Evolutionary conservation across 768 basidiomycete species (phyloP).

Genomic region (Scleroderma citrinum): DNA sequence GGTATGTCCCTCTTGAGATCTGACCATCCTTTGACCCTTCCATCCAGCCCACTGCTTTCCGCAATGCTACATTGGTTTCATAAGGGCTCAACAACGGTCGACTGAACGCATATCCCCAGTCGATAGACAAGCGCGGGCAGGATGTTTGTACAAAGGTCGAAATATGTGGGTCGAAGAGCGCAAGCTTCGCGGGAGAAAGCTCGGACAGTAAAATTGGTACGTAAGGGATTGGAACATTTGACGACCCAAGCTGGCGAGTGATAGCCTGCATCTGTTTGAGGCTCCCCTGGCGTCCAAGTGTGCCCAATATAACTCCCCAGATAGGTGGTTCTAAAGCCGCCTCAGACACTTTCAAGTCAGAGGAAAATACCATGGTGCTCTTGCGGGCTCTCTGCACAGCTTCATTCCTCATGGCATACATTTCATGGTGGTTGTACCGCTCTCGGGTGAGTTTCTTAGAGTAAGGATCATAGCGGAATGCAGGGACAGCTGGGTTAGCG

Average conservation of each 20-base stretch:
- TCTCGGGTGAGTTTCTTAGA: constrained; percentile 95
- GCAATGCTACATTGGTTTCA: constrained; percentile 84
- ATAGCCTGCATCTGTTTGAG: constrained; percentile 86
- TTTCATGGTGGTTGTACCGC: constrained; percentile 82
- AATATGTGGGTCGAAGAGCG: constrained; percentile 75
- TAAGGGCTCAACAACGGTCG: constrained; percentile 88
- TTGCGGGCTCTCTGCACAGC: constrained; percentile 71
- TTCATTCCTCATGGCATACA: constrained; percentile 67
- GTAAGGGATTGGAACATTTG: constrained; percentile 57
- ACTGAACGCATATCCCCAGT: constrained; percentile 97
- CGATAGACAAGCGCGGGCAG: constrained; percentile 93
- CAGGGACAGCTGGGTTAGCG: constrained; percentile 91
- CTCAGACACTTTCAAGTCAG: constrained; percentile 5
- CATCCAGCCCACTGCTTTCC: constrained; percentile 60
- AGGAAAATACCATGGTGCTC: constrained; percentile 42
- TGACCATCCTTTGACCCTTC: constrained; percentile 24
- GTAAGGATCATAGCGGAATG: constrained; percentile 98
- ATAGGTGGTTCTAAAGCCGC: constrained; percentile 22
- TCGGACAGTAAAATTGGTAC: constrained; percentile 93
- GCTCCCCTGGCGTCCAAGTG: constrained; percentile 91
- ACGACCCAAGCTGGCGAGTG: constrained; percentile 57
- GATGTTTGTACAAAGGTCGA: constrained; percentile 94
- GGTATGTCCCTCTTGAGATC: constrained; percentile 45
- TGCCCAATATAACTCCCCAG: constrained; percentile 94
- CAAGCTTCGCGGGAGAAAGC: constrained; percentile 90